These are phyloP conservation scores for Cornus kousa DNA, from an alignment of 148 eudicot species.

Conservation along the genomic window DNA sequence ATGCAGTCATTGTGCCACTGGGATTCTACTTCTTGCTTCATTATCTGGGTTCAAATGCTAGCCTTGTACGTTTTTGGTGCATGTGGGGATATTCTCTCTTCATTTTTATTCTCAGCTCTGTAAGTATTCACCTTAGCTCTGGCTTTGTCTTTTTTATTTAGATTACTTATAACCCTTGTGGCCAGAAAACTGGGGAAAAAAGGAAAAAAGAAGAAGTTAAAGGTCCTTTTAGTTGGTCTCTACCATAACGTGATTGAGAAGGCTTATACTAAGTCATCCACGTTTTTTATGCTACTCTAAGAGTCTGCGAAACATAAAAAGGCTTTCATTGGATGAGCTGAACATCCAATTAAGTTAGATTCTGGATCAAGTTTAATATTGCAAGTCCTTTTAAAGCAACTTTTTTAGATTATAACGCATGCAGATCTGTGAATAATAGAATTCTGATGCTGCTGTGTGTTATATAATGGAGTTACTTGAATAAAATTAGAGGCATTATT, in stretches of 20 bases:
- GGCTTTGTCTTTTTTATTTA: neutral
- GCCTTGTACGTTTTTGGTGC: conserved; percentile 96
- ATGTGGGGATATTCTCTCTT: conserved; percentile 99
- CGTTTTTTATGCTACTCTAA: neutral
- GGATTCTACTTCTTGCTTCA: conserved; percentile 87
- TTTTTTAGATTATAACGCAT: neutral
- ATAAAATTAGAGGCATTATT: neutral
- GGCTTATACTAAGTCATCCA: neutral
- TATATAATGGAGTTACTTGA: neutral
- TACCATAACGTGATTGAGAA: neutral
- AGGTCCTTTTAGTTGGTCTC: no score
- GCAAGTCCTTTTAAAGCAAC: neutral
- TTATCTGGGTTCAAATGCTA: conserved; percentile 79
- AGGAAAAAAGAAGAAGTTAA: no score
- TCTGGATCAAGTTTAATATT: neutral
- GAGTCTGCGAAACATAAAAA: neutral
- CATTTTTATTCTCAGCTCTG: conserved; percentile 67
- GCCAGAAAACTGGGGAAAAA: neutral
- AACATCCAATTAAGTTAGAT: neutral
- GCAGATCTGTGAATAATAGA: neutral
- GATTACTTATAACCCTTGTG: neutral
- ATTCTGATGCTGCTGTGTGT: neutral
- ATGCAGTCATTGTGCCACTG: conserved; percentile 78
- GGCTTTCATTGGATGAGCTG: neutral
- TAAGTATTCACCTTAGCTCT: conserved; percentile 39